Conservation (phyloP, 768 basidiomycete genomes). For the Boletus eberwhitei region DNA sequence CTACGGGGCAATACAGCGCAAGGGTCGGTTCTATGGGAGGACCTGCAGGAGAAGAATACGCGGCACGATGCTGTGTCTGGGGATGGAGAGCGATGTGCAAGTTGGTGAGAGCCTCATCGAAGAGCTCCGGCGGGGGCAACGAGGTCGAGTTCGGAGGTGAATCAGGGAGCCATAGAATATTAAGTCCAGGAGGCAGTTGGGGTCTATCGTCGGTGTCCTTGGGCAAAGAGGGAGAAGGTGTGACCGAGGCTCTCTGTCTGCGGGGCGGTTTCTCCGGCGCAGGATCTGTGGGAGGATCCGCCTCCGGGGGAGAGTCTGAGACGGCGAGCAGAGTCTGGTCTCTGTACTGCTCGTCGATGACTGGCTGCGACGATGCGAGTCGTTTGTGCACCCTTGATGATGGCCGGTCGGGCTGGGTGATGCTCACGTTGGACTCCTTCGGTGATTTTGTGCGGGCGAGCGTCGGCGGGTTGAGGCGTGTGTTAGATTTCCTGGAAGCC, state of each 20-base stretch:
- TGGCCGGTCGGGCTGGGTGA: constrained; percentile 4
- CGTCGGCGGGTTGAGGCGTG: neutral
- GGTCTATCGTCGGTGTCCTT: constrained; percentile 31
- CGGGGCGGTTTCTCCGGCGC: constrained; percentile 27
- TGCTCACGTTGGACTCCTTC: constrained; percentile 16
- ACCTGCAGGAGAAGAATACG: constrained; percentile 51
- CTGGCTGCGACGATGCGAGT: constrained; percentile 23
- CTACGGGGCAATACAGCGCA: constrained; percentile 77
- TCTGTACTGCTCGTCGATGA: constrained; percentile 12
- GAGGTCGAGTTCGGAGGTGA: constrained; percentile 22
- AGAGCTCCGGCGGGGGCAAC: constrained; percentile 70
- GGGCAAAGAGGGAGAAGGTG: neutral
- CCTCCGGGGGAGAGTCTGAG: constrained; percentile 26
- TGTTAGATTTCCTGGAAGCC: constrained; percentile 7
- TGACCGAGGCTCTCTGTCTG: constrained; percentile 11
- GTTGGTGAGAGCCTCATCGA: constrained; percentile 74
- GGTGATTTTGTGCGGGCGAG: constrained; percentile 25
- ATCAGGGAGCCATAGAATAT: constrained; percentile 66
- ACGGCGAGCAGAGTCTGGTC: constrained; percentile 5
- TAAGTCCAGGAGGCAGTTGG: constrained; percentile 52
- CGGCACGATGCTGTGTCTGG: constrained; percentile 72
- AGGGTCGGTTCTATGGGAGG: constrained; percentile 73
- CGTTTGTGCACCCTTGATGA: constrained; percentile 22
- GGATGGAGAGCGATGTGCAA: constrained; percentile 77
- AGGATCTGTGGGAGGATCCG: constrained; percentile 18